Percentiles rank a stretch among this genome's conserved stretches.
phyloP scores from a whole-genome alignment of 352 stramenopile genomes.

The Phytophthora cactorum region DNA sequence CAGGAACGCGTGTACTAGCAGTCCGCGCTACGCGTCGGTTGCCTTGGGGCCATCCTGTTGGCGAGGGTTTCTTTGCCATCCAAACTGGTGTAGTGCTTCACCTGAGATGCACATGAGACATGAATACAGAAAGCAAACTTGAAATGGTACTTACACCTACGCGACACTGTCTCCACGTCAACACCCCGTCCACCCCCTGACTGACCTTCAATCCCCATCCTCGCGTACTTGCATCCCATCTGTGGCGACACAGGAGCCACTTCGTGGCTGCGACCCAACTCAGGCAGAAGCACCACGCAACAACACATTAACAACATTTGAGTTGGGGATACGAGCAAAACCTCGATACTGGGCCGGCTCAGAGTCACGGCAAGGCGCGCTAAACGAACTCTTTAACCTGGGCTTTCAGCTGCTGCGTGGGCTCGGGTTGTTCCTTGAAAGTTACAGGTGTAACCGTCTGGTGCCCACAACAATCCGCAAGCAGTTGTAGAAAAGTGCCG shows the following conservation, averaged over 20 bases:
- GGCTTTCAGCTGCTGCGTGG: conserved; percentile 2
- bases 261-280: neutral
- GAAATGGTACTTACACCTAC: conserved; percentile 17
- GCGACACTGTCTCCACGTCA: neutral
- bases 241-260: conserved; percentile 5
- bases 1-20: no score
- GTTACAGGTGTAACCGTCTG: neutral
- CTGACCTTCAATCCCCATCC: conserved; percentile 4
- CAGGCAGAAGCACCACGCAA: neutral
- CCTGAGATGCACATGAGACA: neutral
- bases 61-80: no score
- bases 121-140: neutral
- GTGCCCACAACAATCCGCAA: conserved; percentile 2
- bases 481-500: neutral
- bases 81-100: neutral
- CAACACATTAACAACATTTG: neutral
- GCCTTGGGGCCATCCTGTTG: no score
- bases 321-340: conserved; percentile 11
- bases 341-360: neutral
- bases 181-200: neutral
- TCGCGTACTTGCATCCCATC: conserved; percentile 6
- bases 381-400: conserved; percentile 4
- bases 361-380: neutral
- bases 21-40: no score
- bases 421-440: neutral